A percentile compares a stretch with the other conserved stretches of the same genome.
Conservation (phyloP, 441 rosid genomes). For the Aleurites moluccanus region DNA sequence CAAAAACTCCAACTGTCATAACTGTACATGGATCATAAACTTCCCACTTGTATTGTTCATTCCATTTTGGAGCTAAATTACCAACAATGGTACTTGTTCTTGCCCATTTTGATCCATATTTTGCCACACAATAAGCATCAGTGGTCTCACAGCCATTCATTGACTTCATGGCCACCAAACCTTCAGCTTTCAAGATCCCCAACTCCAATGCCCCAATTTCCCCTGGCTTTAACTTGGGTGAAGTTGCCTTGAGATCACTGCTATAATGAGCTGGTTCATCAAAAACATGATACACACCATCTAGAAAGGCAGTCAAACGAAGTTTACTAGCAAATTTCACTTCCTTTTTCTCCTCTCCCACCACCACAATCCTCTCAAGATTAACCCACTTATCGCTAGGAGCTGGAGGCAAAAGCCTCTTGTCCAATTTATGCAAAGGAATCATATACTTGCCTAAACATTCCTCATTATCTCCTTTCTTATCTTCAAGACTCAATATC, state of each 20-base stretch:
- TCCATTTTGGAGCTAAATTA: slow-evolving; percentile 42
- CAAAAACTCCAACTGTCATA: slow-evolving; percentile 47
- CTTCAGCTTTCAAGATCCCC: slow-evolving; percentile 40
- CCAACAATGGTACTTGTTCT: slow-evolving; percentile 40
- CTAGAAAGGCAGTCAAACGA: slow-evolving; percentile 31
- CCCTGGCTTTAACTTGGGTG: slow-evolving; percentile 27
- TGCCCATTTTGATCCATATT: slow-evolving; percentile 48
- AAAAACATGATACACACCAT: slow-evolving; percentile 46
- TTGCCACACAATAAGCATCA: slow-evolving; percentile 49
- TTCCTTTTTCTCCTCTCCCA: slow-evolving; percentile 16
- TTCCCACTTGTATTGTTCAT: slow-evolving; percentile 53
- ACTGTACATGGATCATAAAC: slow-evolving; percentile 53
- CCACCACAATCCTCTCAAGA: slow-evolving; percentile 23
- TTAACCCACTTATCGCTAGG: slow-evolving; percentile 28
- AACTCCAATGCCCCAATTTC: slow-evolving; percentile 40
- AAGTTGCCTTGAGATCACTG: slow-evolving; percentile 37
- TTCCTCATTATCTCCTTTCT: slow-evolving; percentile 24
- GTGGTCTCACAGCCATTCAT: slow-evolving; percentile 33
- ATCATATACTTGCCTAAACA: slow-evolving; percentile 33
- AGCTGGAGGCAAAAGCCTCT: slow-evolving; percentile 22
- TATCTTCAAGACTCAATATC: slow-evolving; percentile 34
- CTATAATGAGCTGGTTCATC: slow-evolving; percentile 41
- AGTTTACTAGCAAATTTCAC: slow-evolving; percentile 36
- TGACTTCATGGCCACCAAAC: slow-evolving; percentile 36
- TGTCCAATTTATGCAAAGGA: slow-evolving; percentile 32